Conservation (phyloP, 441 rosid genomes). For the Omphalea diandra region DNA sequence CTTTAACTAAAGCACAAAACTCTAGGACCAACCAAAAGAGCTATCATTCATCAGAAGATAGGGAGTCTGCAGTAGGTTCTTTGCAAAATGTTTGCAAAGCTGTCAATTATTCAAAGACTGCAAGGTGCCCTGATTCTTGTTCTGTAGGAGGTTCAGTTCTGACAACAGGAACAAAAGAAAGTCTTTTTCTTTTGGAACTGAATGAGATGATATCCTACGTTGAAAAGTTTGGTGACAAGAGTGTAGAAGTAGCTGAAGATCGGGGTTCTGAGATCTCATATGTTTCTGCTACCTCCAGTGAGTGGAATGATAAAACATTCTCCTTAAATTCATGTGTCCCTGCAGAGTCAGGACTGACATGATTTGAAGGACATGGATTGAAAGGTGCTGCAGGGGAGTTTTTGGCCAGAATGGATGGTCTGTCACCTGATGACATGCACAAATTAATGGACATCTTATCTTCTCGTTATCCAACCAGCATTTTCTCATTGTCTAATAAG, state of each 20-base stretch:
- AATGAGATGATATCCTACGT: conserved; percentile 25
- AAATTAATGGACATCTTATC: conserved; percentile 14
- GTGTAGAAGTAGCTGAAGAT: conserved; percentile 26
- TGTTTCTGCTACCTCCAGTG: conserved; percentile 40
- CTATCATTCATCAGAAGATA: conserved; percentile 21
- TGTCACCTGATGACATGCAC: conserved; percentile 20
- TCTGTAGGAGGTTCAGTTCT: conserved; percentile 19
- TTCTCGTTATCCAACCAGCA: conserved; percentile 27
- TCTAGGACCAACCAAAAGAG: conserved; percentile 26
- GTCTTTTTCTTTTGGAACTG: conserved; percentile 18
- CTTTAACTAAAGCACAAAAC: conserved; percentile 1
- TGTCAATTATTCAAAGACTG: conserved; percentile 23
- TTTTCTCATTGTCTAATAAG: conserved; percentile 24
- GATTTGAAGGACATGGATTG: conserved; percentile 15
- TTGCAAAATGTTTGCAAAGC: conserved; percentile 30
- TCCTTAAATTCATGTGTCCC: conserved; percentile 28
- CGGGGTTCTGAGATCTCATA: conserved; percentile 38
- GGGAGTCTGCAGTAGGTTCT: conserved; percentile 22
- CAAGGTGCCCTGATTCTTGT: conserved; percentile 18
- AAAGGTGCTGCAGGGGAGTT: background rate
- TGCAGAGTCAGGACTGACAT: conserved; percentile 28
- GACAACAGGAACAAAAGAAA: background rate
- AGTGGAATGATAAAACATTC: conserved; percentile 30
- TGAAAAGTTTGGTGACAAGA: conserved; percentile 11
- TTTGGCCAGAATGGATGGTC: conserved; percentile 15